A percentile compares a stretch with the other conserved stretches of the same genome.
Evolutionary conservation across 2,329 filamentous ascomycete species (phyloP).

Genomic region (Cercospora zeae-maydis): DNA sequence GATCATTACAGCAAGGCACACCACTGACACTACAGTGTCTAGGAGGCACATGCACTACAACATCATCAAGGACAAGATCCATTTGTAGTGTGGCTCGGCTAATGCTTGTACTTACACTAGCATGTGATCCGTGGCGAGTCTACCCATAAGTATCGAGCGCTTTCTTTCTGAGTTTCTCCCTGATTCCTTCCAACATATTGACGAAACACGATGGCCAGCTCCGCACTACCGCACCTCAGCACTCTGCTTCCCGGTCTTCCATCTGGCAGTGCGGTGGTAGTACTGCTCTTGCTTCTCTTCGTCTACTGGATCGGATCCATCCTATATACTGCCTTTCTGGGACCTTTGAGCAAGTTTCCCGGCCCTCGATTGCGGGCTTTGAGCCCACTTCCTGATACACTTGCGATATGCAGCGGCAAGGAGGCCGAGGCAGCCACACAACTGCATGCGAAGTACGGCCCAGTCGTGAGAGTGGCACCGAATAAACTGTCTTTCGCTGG

Average conservation of each 20-base stretch:
- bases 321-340: slow-evolving; percentile 11
- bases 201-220: too few species aligned
- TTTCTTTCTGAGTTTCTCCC: too few species aligned
- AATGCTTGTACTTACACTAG: too few species aligned
- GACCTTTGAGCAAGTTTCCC: slow-evolving; percentile 5
- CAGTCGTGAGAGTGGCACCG: slow-evolving; percentile 42
- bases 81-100: too few species aligned
- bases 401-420: neutral
- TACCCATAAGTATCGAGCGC: too few species aligned
- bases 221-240: neutral
- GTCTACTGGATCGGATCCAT: neutral
- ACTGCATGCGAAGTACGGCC: slow-evolving; percentile 39
- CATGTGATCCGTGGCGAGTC: too few species aligned
- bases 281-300: neutral
- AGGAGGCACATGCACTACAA: too few species aligned
- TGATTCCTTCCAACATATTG: too few species aligned
- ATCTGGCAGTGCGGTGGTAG: neutral
- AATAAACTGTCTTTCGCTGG: slow-evolving; percentile 38
- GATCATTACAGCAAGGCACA: too few species aligned
- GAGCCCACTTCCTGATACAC: neutral
- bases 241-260: neutral
- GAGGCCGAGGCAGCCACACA: neutral
- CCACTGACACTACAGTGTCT: too few species aligned
- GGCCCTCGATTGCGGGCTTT: slow-evolving; percentile 11
- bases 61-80: too few species aligned